Base-by-base conservation (phyloP, 345 rosid species). In the Salix brachista region DNA sequence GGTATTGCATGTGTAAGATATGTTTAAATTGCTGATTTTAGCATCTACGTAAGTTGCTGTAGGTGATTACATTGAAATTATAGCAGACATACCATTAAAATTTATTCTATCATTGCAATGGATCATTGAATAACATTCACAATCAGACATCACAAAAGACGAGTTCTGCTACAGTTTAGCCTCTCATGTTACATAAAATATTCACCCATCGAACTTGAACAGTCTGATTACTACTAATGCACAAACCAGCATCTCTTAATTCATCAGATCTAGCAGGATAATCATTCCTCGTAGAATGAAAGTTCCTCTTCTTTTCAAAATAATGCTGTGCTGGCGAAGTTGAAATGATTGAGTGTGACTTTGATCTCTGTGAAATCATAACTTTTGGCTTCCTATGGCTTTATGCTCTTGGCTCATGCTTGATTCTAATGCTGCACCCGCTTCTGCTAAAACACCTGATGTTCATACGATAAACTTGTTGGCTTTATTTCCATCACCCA, bases 1-100 rank as follows among this genome's bases (percentile, higher is more conserved):
- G 52, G 70, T 74, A 64, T 74, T 69, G 78, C 50, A 73, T 64
- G 78, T 52, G 62, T 72, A 34, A 52, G 66, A 62, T 62, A 36
- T 25, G 36, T 54, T 74, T 66, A 36, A 23, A 23, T 21, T 16
- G 26, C 46, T 73, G 36, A 56, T 17, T 32, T 68, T 25, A 23
- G 72, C 75, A 67, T 52, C 44, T 19, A 6, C 52, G 52, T 39
- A 19, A 46, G 21, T 56, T 70, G 23, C 26, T 19, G 65, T 58
- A 2, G 39, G 5, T 7, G 26, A 48, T 70, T 48, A 26, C 41
- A 46, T 46, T 16, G 28, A 66, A 60, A 60, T 17, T 60, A 56
- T 28, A 17, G 34, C 5, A n/a, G 30, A 6, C 26, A 42, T 23
- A 6, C 18, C 41, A 37, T 30, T 17, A 25, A 56, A 30, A 41